Percentiles rank a stretch among this genome's conserved stretches.
Conservation (phyloP, 2,329 filamentous ascomycete species). For the Truncatella angustata region DNA sequence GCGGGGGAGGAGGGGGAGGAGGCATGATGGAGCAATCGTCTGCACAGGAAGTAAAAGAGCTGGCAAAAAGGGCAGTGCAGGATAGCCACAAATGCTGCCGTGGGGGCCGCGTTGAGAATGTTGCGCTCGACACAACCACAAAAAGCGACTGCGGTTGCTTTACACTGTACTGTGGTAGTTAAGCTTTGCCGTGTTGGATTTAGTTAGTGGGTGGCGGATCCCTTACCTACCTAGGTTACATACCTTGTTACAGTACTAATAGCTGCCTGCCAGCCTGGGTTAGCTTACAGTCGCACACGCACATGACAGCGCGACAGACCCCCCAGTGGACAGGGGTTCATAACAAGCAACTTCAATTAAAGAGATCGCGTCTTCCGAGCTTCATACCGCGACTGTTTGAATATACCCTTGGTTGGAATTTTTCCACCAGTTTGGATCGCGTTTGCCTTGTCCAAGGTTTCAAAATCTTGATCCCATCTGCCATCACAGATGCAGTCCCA, state of each 20-base stretch:
- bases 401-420: background rate
- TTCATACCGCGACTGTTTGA: background rate
- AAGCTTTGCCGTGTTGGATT: no score
- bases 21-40: slow-evolving; percentile 31
- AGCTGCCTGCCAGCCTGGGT: background rate
- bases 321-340: background rate
- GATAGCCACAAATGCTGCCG: background rate
- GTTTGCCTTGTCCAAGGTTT: background rate
- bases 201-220: no score
- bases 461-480: background rate
- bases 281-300: no score
- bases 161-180: no score
- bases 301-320: background rate
- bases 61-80: background rate
- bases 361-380: background rate
- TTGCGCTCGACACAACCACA: no score
- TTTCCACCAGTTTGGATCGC: background rate
- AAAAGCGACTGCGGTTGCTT: no score
- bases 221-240: no score
- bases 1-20: slow-evolving; percentile 31
- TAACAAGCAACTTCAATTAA: background rate
- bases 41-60: background rate
- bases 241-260: no score
- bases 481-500: background rate
- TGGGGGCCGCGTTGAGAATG: background rate